Base-by-base conservation (phyloP, 495 filamentous ascomycete species). In the Barbatosphaeria neglecta region DNA sequence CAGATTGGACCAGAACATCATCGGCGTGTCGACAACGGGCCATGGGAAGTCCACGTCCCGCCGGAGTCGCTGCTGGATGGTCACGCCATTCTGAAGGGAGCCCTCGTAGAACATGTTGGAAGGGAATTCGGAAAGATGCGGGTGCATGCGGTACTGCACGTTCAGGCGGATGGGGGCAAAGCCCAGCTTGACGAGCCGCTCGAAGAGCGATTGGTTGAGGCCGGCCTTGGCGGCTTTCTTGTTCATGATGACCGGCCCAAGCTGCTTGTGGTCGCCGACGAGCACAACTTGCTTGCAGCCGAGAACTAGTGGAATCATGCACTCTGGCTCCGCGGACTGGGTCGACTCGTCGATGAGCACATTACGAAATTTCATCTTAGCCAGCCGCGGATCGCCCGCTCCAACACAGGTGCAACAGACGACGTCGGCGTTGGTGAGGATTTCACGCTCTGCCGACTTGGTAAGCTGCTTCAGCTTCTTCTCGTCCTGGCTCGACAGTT, bases 61-160 rank as follows among this genome's bases (percentile, higher is more conserved):
- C 43, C 90, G 84, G 45, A 96, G 75, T 48, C 92, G 79, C 60
- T 94, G 84, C 37, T 83, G 80, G 55, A 83, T 85, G 1, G 93
- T 95, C 39, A 99, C 86, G 59, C 92, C 92, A 54, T 99, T 99
- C 65, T 99, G 92, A 45, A 99, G 70, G 41, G 87, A 92, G 13
- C 92, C 92, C 55, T 97, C 93, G 64, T 99, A 99, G 67, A 99
- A 99, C 92, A 99, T 99, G 64, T 96, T 97, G 46, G 90, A 96
- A 6, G 92, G 92, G 59, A 97, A 99, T 51, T 96, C 87, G 0
- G 92, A 99, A 41, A 99, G 78, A 59, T 92, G 95, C 18, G 92
- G 92, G 55, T 97, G 93, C 92, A 99, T 99, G 60, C 92, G 90
- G 61, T 99, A 99, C 62, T 99, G 92, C 17, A 96, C 88, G 53